Conservation (phyloP, 2,329 filamentous ascomycete species). For the Pseudopithomyces chartarum region DNA sequence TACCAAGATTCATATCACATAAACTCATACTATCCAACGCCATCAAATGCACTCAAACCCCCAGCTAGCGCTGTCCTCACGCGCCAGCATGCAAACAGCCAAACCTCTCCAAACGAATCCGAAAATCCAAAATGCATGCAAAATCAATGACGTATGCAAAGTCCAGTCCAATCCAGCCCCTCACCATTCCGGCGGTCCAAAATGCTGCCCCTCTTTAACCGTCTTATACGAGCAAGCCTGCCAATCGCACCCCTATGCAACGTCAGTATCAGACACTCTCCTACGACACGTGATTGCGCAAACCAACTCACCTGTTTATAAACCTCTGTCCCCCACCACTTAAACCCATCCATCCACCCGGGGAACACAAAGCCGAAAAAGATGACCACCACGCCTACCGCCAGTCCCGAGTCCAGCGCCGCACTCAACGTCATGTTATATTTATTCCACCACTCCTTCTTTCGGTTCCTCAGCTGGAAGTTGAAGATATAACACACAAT, state of each 20-base stretch:
- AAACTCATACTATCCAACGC: not conserved
- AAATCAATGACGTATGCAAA: not conserved
- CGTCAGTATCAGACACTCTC: constrained; percentile 12
- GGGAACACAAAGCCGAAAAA: constrained; percentile 89
- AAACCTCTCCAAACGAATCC: not conserved
- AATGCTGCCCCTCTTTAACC: constrained; percentile 50
- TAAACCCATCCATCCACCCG: constrained; percentile 72
- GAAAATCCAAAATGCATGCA: not conserved
- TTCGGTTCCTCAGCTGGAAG: constrained; percentile 70
- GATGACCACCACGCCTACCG: constrained; percentile 80
- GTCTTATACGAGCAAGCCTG: constrained; percentile 73
- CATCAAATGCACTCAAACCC: not conserved
- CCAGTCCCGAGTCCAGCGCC: constrained; percentile 80
- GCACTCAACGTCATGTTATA: constrained; percentile 90
- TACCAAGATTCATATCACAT: not conserved
- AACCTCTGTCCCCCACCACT: constrained; percentile 88
- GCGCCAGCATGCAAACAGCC: not conserved
- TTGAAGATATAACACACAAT: constrained; percentile 87
- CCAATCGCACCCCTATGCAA: constrained; percentile 74
- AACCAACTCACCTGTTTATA: constrained; percentile 65
- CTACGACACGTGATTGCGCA: not conserved
- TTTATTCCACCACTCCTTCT: constrained; percentile 82
- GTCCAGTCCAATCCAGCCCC: too few species aligned
- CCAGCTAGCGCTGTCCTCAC: not conserved
- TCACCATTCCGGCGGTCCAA: constrained; percentile 52